Evolutionary conservation across 768 basidiomycete genomes (phyloP), one percentile per base, ranked within the genome.

Genomic region (Rhizopogon roseolus): DNA sequence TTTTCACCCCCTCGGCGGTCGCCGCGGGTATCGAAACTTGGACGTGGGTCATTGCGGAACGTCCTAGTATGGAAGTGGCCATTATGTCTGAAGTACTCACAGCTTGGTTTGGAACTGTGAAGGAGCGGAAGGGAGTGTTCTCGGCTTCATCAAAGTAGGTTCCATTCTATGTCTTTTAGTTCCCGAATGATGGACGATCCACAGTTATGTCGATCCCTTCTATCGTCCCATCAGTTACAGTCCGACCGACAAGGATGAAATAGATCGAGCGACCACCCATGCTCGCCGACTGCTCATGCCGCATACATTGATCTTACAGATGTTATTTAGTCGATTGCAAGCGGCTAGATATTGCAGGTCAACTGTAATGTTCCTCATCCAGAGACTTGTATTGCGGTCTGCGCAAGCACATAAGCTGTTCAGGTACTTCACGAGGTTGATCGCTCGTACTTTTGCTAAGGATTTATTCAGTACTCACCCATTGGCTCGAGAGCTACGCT

Each of bases 21-120:
- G 80, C 90, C 14, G 82, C 90, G 2, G 95, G 92, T 0, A 86
- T 94, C 41, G 94, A 98, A 64, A 87, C 88, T 9, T 98, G 97
- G 97, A 93, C 89, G 3, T 98, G 95, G 95, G 79, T 97, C 0
- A 88, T 97, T 50, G 84, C 90, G 13, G 90, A 96, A 65, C 83
- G 90, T 54, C 85, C 90, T 0, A 80, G 81, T 44, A 75, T 88
- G 10, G 95, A 98, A 68, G 81, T 94, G 45, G 82, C 85, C 2
- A 69, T 98, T 17, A 88, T 98, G 78, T 75, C 82, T 5, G 94
- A 98, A 62, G 81, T 98, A 48, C 73, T 91, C 43, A 81, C 90
- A 2, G 89, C 90, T 3, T 99, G 97, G 97, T 78, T 86, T 45
- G 79, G 81, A 52, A 90, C 90, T 5, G 88, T 98, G 55, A 81